Evolutionary conservation across 805 yeast genomes (phyloP), one percentile per base, ranked within the genome.

Genomic region (Komagataella pastoris): DNA sequence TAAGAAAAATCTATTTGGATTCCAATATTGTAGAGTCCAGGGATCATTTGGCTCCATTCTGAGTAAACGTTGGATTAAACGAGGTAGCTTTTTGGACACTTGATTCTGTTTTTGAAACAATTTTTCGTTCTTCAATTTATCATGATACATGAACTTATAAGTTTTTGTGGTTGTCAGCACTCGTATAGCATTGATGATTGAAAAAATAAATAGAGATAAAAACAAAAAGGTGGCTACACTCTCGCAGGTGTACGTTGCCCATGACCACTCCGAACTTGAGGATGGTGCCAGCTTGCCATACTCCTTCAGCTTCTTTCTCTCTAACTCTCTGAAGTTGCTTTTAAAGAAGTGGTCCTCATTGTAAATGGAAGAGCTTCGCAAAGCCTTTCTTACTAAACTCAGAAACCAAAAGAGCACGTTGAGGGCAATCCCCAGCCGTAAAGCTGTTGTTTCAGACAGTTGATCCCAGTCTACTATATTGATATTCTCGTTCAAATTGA

Each of bases 401-500:
- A 40, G 52, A 50, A 14, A 57, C 44, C 49, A 60, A 30, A 63
- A 47, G 30, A 60, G 21, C 7, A 55, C 36, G 49, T 56, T 57
- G 46, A 54, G 50, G 17, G 51, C 51, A 4, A 53, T 43, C 5
- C 62, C 63, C 8, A 54, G 47, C 14, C 58, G 55, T 6, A 59
- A 30, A 3, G 59, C 61, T n/a, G 52, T 47, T 3, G 56, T 48
- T 23, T 53, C 49, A 4, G 59, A 53, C 7, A 54, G 48, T 2
- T 55, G 49, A 49, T 64, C 65, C 66, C 66, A 64, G 51, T 64
- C 65, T 2, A 62, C 50, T 17, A 60, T 49, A 36, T 54, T 56
- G 14, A 60, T n/a, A 3, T 17, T 30, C 50, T 64, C 68, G 48
- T 61, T 61, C 36, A 56, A 17, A 14, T 57, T 50, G 5, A 64